phyloP scores from a whole-genome alignment of 2,329 filamentous ascomycete genomes.

The Botrytis squamosa region DNA sequence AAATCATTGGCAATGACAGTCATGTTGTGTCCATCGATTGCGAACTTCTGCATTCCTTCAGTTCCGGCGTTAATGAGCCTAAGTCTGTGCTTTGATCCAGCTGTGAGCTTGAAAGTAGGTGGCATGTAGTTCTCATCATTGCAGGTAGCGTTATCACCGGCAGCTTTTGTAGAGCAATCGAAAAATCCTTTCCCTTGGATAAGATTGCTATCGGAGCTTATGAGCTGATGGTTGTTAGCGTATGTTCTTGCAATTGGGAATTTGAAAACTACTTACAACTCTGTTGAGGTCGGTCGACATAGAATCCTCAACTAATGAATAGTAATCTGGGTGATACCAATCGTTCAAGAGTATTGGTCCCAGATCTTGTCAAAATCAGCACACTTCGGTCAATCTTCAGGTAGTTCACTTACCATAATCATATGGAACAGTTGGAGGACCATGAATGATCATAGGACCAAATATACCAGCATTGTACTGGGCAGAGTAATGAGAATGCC shows the following conservation, averaged over 20 bases:
- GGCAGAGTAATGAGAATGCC: constrained; percentile 57
- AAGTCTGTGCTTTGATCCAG: constrained; percentile 46
- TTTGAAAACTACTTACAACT: neutral
- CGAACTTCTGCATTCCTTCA: constrained; percentile 45
- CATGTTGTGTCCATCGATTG: constrained; percentile 51
- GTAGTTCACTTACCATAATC: constrained; percentile 46
- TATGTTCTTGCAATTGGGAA: neutral
- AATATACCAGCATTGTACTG: constrained; percentile 55
- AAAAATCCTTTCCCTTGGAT: constrained; percentile 36
- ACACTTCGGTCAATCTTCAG: neutral
- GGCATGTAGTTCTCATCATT: constrained; percentile 25
- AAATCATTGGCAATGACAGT: constrained; percentile 65
- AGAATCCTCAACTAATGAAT: constrained; percentile 47
- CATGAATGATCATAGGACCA: constrained; percentile 60
- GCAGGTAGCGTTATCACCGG: constrained; percentile 21
- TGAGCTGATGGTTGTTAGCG: constrained; percentile 10
- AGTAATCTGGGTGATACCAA: constrained; percentile 46
- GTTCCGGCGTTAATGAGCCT: constrained; percentile 50
- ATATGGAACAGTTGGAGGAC: constrained; percentile 56
- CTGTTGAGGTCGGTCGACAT: constrained; percentile 14
- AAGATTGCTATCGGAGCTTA: constrained; percentile 36
- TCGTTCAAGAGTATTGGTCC: constrained; percentile 48
- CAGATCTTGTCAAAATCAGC: constrained; percentile 42
- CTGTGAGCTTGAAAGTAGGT: constrained; percentile 40
- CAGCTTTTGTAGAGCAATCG: constrained; percentile 25